These are phyloP conservation scores for Russula olivacea DNA, from an alignment of 768 basidiomycete species.

Conservation along the genomic window DNA sequence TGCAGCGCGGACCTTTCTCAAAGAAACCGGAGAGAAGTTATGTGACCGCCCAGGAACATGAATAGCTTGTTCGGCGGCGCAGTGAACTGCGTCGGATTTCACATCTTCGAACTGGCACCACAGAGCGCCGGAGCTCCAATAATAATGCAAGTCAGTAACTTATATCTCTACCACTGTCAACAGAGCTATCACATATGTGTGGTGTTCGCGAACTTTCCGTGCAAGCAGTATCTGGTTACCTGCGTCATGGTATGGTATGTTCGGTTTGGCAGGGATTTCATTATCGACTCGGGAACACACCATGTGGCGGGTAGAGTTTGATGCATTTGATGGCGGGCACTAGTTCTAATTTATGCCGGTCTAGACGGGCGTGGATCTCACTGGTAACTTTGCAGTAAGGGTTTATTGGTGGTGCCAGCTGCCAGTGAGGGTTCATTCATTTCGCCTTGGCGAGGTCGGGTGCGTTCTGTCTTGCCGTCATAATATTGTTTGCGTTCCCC, in stretches of 20 bases:
- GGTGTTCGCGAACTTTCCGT: too few species aligned
- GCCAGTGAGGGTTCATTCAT: too few species aligned
- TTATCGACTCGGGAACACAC: background rate
- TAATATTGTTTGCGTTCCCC: background rate
- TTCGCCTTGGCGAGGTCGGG: background rate
- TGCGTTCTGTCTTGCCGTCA: background rate
- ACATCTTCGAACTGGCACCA: background rate
- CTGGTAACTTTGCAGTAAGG: background rate
- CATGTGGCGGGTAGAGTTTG: background rate
- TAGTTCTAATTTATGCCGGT: background rate
- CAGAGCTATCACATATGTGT: too few species aligned
- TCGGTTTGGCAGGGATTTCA: too few species aligned
- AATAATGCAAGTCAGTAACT: too few species aligned
- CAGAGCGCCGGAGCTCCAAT: too few species aligned
- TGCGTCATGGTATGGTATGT: background rate
- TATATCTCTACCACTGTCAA: too few species aligned
- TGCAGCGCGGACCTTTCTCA: background rate
- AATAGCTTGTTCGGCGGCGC: background rate
- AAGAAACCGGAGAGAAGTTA: background rate
- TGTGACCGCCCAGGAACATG: background rate
- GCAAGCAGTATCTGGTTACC: too few species aligned
- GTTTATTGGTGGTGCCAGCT: background rate
- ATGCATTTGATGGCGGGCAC: slow-evolving; percentile 1
- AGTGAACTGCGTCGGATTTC: background rate
- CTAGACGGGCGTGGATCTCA: background rate